Conservation (phyloP, 2,329 filamentous ascomycete genomes). For the Drechslerella dactyloides region DNA sequence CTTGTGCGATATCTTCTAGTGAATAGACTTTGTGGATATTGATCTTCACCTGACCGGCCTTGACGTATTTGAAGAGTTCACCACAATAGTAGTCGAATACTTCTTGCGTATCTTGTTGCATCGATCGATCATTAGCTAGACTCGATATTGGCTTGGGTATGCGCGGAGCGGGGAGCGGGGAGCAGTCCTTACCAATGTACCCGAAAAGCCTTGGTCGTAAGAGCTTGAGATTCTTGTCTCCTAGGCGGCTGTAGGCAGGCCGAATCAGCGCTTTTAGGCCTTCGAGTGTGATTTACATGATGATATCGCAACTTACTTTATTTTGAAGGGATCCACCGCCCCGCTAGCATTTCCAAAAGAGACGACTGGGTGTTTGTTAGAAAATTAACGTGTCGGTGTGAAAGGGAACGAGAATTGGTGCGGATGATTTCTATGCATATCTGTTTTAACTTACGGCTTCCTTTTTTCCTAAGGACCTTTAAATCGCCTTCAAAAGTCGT, state of each 20-base stretch:
- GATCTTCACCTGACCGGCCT: slow-evolving; percentile 72
- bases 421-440: neutral
- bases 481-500: slow-evolving; percentile 80
- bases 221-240: slow-evolving; percentile 77
- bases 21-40: slow-evolving; percentile 79
- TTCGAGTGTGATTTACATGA: slow-evolving; percentile 59
- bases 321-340: slow-evolving; percentile 72
- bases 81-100: slow-evolving; percentile 73
- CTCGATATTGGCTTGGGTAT: no score
- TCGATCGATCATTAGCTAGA: neutral
- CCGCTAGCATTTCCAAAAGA: slow-evolving; percentile 61
- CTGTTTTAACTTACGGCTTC: slow-evolving; percentile 61
- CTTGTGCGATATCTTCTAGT: slow-evolving; percentile 72
- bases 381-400: neutral
- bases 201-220: slow-evolving; percentile 75
- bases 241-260: slow-evolving; percentile 60
- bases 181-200: slow-evolving; percentile 63
- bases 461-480: slow-evolving; percentile 76
- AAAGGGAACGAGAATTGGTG: neutral
- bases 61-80: slow-evolving; percentile 76
- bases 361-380: slow-evolving; percentile 33
- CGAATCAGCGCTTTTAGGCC: slow-evolving; percentile 4
- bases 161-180: neutral
- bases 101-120: slow-evolving; percentile 63
- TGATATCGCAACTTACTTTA: slow-evolving; percentile 59